Evolutionary conservation across 1,284 basidiomycete genomes (phyloP), one percentile per base, ranked within the genome.

Genomic region (Mycena sp.): DNA sequence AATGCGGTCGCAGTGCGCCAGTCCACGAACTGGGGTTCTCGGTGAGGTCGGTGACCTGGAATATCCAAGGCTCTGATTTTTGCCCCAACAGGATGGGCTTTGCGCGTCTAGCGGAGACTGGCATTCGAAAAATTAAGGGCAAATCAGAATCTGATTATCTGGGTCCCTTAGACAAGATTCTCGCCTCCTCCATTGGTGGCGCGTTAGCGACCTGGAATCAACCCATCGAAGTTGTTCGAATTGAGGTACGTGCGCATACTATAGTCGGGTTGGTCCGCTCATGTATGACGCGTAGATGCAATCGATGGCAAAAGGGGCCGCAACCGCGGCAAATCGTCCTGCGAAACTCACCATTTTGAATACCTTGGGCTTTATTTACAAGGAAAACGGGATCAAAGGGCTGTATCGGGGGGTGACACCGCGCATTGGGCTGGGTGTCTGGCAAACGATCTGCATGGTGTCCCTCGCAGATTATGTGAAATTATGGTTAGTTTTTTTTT

Each of bases 181-280:
- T 92, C 32, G 87, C 96, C 21, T 95, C 94, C n/a, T 89, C 92
- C 0, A 86, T 99, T 68, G 97, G 93, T 74, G 98, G 98, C 78
- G 96, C 98, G 48, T 83, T 99, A 58, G 97, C 94, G 16, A 98
- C 96, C 49, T 99, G 98, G 98, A 99, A 99, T 79, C 98, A 99
- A 79, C 98, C 98, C 45, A 99, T 99, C 71, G 98, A 99, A 81
- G 95, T 98, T 68, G 87, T 97, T 67, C 91, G 95, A 62, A 94
- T 97, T 38, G 95, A 97, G 84, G 91, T 92, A 69, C 37, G 78
- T 72, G 25, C 23, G 37, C 35, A 28, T 32, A n/a, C n/a, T n/a
- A n/a, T n/a, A n/a, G n/a, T n/a, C n/a, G n/a, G n/a, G n/a, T n/a
- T n/a, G n/a, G n/a, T n/a, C n/a, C n/a, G n/a, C n/a, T n/a, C n/a